phyloP scores from a whole-genome alignment of 83 land plant genomes.

The Thuja plicata region DNA sequence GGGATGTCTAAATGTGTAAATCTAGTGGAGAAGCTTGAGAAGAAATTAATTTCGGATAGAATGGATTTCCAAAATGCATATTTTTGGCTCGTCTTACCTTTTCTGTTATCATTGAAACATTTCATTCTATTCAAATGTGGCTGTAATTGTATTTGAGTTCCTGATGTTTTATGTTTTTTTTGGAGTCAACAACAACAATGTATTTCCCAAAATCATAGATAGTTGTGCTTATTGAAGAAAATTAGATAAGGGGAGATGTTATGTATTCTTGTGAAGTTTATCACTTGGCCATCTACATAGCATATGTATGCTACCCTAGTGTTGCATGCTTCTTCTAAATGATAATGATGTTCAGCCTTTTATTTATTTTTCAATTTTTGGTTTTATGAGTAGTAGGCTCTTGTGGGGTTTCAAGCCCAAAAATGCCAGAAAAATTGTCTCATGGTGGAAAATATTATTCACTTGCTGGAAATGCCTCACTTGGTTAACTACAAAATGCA shows the following conservation, averaged over 20 bases:
- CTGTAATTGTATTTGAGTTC: not conserved
- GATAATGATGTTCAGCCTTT: too few species aligned
- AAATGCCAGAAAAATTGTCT: too few species aligned
- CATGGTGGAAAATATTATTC: too few species aligned
- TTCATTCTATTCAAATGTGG: not conserved
- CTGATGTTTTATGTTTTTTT: not conserved
- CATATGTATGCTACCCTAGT: too few species aligned
- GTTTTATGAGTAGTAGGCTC: too few species aligned
- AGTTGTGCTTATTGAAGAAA: not conserved
- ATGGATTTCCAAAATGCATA: not conserved
- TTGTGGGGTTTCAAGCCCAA: too few species aligned
- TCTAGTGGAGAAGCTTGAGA: not conserved
- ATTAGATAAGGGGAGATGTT: not conserved
- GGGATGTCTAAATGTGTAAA: not conserved
- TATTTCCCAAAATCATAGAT: not conserved
- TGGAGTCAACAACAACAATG: not conserved
- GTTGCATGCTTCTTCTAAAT: too few species aligned
- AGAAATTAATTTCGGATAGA: not conserved
- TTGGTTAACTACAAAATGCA: too few species aligned
- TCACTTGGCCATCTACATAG: not conserved
- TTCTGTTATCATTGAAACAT: not conserved
- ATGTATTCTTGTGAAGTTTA: not conserved
- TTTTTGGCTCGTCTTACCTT: not conserved
- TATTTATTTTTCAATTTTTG: too few species aligned
- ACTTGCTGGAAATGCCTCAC: too few species aligned